Evolutionary conservation across 768 basidiomycete genomes (phyloP).

Genomic region (Trametes maxima): DNA sequence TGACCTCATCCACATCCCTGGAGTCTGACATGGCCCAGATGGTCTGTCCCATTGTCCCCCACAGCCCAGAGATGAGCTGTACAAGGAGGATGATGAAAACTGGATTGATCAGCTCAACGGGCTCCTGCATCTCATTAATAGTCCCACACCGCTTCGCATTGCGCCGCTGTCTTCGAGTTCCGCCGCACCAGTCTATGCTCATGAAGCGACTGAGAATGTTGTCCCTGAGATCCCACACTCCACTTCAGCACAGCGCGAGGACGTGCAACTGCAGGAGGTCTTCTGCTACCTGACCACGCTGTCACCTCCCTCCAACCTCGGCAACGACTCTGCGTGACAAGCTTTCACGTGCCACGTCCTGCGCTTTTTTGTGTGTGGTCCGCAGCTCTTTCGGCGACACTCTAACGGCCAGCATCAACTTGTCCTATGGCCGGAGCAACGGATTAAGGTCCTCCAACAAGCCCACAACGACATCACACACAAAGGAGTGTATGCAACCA

Average conservation of each 20-base stretch:
- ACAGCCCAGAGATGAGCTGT: slow-evolving; percentile 1
- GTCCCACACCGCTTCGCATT: not conserved
- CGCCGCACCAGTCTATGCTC: not conserved
- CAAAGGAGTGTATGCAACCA: slow-evolving; percentile 22
- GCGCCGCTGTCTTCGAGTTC: not conserved
- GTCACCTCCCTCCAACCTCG: not conserved
- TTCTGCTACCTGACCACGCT: not conserved
- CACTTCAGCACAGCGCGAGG: not conserved
- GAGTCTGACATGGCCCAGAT: slow-evolving; percentile 31
- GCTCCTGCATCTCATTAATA: slow-evolving; percentile 7
- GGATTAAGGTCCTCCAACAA: slow-evolving; percentile 4
- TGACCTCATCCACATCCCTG: slow-evolving; percentile 41
- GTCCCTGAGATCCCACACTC: slow-evolving; percentile 5
- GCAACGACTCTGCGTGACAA: not conserved
- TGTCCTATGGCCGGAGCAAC: slow-evolving; percentile 10
- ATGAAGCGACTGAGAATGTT: not conserved
- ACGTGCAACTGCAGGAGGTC: not conserved
- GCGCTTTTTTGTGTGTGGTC: not conserved
- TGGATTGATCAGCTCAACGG: slow-evolving; percentile 23
- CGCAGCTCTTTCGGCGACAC: slow-evolving; percentile 21
- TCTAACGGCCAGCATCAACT: slow-evolving; percentile 22
- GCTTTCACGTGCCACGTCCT: not conserved
- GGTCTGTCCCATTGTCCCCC: slow-evolving; percentile 32
- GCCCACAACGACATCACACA: slow-evolving; percentile 29
- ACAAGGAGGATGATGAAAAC: slow-evolving; percentile 10